These are phyloP conservation scores for Candida sanyaensis DNA, from an alignment of 1,139 yeast genomes.

Conservation along the genomic window DNA sequence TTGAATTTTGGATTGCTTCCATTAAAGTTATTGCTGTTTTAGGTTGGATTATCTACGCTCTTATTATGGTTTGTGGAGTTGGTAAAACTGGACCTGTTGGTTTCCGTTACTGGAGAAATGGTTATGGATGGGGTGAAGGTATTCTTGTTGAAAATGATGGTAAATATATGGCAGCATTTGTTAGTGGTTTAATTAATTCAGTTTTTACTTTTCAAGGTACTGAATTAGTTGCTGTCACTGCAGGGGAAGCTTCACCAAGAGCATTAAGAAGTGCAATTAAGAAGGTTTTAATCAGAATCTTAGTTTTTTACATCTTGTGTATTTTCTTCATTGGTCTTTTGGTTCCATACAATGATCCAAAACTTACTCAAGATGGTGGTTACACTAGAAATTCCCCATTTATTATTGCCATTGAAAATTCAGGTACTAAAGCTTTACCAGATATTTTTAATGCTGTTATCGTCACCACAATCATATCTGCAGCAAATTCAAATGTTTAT, in stretches of 20 bases:
- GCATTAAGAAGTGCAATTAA: slow-evolving; percentile 70
- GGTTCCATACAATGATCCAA: slow-evolving; percentile 75
- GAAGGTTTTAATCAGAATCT: slow-evolving; percentile 78
- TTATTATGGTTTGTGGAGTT: slow-evolving; percentile 74
- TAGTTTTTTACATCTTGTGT: slow-evolving; percentile 77
- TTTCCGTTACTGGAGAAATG: slow-evolving; percentile 89
- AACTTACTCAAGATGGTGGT: slow-evolving; percentile 20
- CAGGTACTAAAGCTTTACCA: slow-evolving; percentile 70
- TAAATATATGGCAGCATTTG: slow-evolving; percentile 56
- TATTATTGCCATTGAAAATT: slow-evolving; percentile 59
- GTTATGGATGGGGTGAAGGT: slow-evolving; percentile 85
- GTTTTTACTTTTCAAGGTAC: slow-evolving; percentile 82
- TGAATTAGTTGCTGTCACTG: slow-evolving; percentile 84
- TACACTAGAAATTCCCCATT: slow-evolving; percentile 54
- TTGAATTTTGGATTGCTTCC: slow-evolving; percentile 55
- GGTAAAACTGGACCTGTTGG: slow-evolving; percentile 72
- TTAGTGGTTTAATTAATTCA: slow-evolving; percentile 60
- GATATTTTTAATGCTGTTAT: slow-evolving; percentile 78
- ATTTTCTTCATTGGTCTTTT: slow-evolving; percentile 80
- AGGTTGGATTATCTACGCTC: slow-evolving; percentile 69
- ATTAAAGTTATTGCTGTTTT: slow-evolving; percentile 69
- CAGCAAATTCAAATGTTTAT: slow-evolving; percentile 78
- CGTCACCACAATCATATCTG: slow-evolving; percentile 67
- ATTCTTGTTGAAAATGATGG: slow-evolving; percentile 30
- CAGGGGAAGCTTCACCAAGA: slow-evolving; percentile 87